Percentiles rank a stretch among this genome's conserved stretches.
phyloP scores from a whole-genome alignment of 2,329 filamentous ascomycete genomes.

The Aaosphaeria pasadenensis region DNA sequence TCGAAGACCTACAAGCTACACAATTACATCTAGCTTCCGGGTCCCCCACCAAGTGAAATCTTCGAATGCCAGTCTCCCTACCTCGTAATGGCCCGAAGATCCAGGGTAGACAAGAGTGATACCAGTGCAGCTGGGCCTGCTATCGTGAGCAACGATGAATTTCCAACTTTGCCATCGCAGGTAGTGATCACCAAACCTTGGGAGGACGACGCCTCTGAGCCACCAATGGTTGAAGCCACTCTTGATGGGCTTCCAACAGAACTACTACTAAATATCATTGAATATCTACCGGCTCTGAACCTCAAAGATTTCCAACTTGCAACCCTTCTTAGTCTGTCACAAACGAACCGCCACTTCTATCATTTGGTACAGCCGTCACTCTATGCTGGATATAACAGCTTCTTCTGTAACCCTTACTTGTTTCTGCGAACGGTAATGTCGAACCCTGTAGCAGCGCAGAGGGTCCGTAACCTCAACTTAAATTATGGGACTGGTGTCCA shows the following conservation, averaged over 20 bases:
- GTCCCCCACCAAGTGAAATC: no score
- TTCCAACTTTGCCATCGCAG: background rate
- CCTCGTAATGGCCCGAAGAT: no score
- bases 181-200: no score
- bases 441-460: constrained; percentile 12
- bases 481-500: constrained; percentile 9
- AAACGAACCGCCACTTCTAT: constrained; percentile 20
- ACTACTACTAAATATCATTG: constrained; percentile 22
- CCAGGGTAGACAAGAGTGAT: no score
- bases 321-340: constrained; percentile 17
- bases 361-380: constrained; percentile 15
- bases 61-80: no score
- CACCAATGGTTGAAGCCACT: background rate
- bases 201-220: no score
- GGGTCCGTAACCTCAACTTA: constrained; percentile 3
- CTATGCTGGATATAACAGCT: constrained; percentile 19
- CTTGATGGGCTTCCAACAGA: constrained; percentile 25
- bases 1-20: no score
- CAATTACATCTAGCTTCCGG: no score
- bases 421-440: constrained; percentile 25
- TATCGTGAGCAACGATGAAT: background rate
- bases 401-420: constrained; percentile 20
- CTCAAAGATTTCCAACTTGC: constrained; percentile 12
- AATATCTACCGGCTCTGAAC: constrained; percentile 17
- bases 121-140: no score